These are phyloP conservation scores for Cladobotryum protrusum DNA, from an alignment of 2,329 filamentous ascomycete species.

Conservation along the genomic window DNA sequence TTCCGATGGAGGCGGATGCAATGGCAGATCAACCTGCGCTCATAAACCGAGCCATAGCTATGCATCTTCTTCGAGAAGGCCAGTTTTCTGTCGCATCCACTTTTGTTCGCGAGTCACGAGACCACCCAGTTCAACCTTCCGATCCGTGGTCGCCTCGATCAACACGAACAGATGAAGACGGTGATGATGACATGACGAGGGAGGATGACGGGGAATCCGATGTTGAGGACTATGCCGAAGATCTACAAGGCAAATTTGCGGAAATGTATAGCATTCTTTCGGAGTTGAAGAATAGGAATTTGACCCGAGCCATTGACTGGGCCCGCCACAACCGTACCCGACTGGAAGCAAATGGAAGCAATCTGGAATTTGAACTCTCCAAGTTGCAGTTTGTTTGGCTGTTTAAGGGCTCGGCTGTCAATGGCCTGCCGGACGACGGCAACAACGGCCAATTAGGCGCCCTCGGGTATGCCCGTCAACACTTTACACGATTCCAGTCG, in stretches of 20 bases:
- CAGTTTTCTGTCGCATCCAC: slow-evolving; percentile 83
- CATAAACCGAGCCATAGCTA: slow-evolving; percentile 89
- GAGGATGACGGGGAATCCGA: slow-evolving; percentile 13
- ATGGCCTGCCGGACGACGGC: slow-evolving; percentile 49
- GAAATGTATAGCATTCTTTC: slow-evolving; percentile 88
- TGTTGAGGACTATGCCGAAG: slow-evolving; percentile 22
- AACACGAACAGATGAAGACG: slow-evolving; percentile 20
- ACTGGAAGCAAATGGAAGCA: slow-evolving; percentile 78
- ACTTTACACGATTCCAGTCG: slow-evolving; percentile 68
- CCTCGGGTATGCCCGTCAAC: slow-evolving; percentile 65
- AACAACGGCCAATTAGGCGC: slow-evolving; percentile 57
- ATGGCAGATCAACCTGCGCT: slow-evolving; percentile 68
- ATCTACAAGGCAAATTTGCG: slow-evolving; percentile 74
- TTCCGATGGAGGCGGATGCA: slow-evolving; percentile 74
- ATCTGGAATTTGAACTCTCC: slow-evolving; percentile 90
- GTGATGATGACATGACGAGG: slow-evolving; percentile 26
- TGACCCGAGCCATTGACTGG: slow-evolving; percentile 83
- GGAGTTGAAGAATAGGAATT: slow-evolving; percentile 66
- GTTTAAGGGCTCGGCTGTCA: slow-evolving; percentile 57
- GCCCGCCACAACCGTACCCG: slow-evolving; percentile 62
- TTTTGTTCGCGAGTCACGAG: slow-evolving; percentile 67
- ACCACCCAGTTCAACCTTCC: slow-evolving; percentile 25
- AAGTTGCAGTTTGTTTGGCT: slow-evolving; percentile 86
- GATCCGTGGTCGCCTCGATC: slow-evolving; percentile 13
- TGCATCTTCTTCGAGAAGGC: slow-evolving; percentile 92